phyloP scores from a whole-genome alignment of 371 early-diverging fungal genomes.

The Rhizomucor pusillus region DNA sequence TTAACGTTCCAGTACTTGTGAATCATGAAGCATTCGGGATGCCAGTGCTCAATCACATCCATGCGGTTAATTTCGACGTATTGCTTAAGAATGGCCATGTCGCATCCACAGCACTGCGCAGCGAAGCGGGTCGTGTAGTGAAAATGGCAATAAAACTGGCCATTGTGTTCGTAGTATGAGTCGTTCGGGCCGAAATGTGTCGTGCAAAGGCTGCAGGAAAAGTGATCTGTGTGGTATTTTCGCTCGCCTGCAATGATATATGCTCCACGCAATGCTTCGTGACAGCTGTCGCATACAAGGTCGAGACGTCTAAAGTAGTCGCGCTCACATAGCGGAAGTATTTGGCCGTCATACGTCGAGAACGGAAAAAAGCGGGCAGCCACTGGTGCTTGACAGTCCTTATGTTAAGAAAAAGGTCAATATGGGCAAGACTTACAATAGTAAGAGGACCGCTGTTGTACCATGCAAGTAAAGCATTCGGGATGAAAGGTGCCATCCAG shows the following conservation, averaged over 20 bases:
- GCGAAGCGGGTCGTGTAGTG: slow-evolving; percentile 86
- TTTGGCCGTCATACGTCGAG: slow-evolving; percentile 53
- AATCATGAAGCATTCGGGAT: slow-evolving; percentile 99
- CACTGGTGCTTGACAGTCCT: slow-evolving; percentile 83
- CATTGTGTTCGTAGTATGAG: slow-evolving; percentile 93
- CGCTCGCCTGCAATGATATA: slow-evolving; percentile 90
- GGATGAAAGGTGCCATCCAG: slow-evolving; percentile 80
- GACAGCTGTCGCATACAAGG: slow-evolving; percentile 89
- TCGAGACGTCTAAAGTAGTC: slow-evolving; percentile 86
- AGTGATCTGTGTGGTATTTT: slow-evolving; percentile 96
- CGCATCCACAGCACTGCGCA: slow-evolving; percentile 85
- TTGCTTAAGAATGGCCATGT: slow-evolving; percentile 90
- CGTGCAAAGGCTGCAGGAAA: slow-evolving; percentile 90
- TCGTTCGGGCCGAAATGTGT: slow-evolving; percentile 93
- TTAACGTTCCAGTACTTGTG: slow-evolving; percentile 89
- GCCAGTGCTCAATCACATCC: slow-evolving; percentile 88
- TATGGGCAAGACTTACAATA: no score
- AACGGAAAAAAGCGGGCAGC: slow-evolving; percentile 86
- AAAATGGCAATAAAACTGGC: slow-evolving; percentile 88
- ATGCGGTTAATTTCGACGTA: slow-evolving; percentile 90
- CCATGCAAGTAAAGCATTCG: slow-evolving; percentile 88
- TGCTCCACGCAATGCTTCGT: slow-evolving; percentile 83
- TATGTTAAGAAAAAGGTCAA: slow-evolving; percentile 3
- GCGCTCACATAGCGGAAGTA: slow-evolving; percentile 78
- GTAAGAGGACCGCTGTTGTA: slow-evolving; percentile 16